phyloP scores from a whole-genome alignment of 192 early-diverging fungal species.

The Thamnidium elegans region DNA sequence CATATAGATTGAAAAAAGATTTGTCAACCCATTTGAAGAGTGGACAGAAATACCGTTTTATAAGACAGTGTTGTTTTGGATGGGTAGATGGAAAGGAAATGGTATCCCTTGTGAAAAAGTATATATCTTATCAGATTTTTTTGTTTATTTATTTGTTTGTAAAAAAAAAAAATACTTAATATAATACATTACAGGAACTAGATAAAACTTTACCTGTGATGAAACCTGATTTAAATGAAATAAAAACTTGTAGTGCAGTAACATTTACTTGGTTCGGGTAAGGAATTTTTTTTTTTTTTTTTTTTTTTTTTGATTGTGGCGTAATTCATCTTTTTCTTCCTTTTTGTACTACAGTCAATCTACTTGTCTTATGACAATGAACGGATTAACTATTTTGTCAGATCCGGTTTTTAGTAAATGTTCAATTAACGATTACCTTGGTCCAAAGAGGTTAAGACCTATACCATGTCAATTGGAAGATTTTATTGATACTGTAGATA shows the following conservation, averaged over 20 bases:
- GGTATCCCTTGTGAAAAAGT: constrained; percentile 21
- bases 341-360: constrained; percentile 40
- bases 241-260: neutral
- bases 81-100: constrained; percentile 27
- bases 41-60: constrained; percentile 42
- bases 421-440: constrained; percentile 34
- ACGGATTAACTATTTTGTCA: constrained; percentile 55
- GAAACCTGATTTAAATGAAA: constrained; percentile 16
- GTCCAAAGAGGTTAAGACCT: constrained; percentile 50
- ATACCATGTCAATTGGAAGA: constrained; percentile 46
- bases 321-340: neutral
- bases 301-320: neutral
- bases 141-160: neutral
- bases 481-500: constrained; percentile 44
- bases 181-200: constrained; percentile 17
- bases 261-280: constrained; percentile 33
- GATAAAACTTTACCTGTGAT: constrained; percentile 24
- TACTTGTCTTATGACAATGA: constrained; percentile 55
- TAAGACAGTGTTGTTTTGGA: constrained; percentile 34
- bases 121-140: neutral
- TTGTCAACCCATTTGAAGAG: constrained; percentile 59
- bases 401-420: constrained; percentile 32
- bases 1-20: constrained; percentile 19
- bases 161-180: neutral
- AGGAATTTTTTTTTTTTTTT: no score